phyloP scores from a whole-genome alignment of 345 rosid species.

The Geranium rotundifolium region DNA sequence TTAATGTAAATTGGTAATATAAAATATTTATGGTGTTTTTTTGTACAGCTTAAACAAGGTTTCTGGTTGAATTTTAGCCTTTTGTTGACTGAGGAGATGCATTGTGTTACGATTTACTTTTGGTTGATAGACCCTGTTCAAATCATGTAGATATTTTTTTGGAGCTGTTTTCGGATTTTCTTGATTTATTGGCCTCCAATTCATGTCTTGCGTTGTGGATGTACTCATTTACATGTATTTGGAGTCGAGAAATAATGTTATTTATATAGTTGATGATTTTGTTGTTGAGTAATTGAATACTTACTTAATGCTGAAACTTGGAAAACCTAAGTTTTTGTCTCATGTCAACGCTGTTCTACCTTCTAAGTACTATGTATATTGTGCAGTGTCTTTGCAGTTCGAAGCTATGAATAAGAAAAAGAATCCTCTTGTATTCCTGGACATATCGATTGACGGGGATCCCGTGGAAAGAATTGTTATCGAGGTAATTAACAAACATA shows the following conservation, averaged over 20 bases:
- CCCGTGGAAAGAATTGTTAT: slow-evolving; percentile 55
- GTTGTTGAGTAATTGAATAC: background rate
- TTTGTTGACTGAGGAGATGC: no score
- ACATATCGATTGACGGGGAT: slow-evolving; percentile 61
- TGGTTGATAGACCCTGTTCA: no score
- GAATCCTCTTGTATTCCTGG: slow-evolving; percentile 72
- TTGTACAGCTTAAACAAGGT: background rate
- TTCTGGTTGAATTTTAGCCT: background rate
- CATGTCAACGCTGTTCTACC: background rate
- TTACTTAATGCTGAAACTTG: background rate
- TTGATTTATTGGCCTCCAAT: background rate
- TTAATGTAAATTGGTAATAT: no score
- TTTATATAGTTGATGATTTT: background rate
- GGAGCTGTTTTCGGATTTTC: background rate
- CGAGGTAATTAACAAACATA: slow-evolving; percentile 45
- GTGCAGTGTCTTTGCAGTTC: slow-evolving; percentile 11
- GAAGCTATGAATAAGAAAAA: slow-evolving; percentile 58
- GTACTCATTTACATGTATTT: background rate
- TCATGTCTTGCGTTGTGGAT: background rate
- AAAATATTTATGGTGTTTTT: background rate
- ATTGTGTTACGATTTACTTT: no score
- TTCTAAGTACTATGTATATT: background rate
- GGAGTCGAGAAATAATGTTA: background rate
- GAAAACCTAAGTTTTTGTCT: background rate
- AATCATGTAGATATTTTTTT: no score